These are phyloP conservation scores for Hypholoma sublateritium DNA, from an alignment of 768 basidiomycete genomes.

Conservation along the genomic window DNA sequence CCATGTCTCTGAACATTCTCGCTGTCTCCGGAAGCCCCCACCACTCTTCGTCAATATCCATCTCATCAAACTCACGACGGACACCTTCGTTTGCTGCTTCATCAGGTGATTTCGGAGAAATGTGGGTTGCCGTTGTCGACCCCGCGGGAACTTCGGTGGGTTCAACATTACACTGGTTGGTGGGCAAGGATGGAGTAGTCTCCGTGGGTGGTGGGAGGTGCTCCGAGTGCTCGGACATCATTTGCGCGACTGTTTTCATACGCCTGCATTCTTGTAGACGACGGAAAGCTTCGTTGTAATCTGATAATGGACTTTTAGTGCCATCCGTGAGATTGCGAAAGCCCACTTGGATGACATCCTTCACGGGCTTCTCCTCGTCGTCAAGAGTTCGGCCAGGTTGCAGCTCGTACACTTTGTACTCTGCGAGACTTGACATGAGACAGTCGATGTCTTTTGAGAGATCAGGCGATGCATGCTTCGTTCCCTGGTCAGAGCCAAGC, in stretches of 20 bases:
- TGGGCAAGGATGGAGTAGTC: too few relatives aligned
- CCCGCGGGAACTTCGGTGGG: too few relatives aligned
- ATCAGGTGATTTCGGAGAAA: neutral
- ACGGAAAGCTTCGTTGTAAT: neutral
- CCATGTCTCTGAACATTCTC: neutral
- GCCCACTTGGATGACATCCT: neutral
- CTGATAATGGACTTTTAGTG: neutral
- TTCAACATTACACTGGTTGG: too few relatives aligned
- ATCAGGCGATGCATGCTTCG: slow-evolving; percentile 16
- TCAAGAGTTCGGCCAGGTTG: slow-evolving; percentile 15
- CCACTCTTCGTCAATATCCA: neutral
- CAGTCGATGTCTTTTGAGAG: slow-evolving; percentile 17
- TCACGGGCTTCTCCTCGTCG: slow-evolving; percentile 14
- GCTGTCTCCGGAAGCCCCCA: neutral
- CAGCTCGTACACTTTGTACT: slow-evolving; percentile 20
- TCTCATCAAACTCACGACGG: neutral
- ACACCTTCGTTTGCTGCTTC: neutral
- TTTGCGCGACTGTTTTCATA: neutral
- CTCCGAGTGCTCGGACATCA: neutral
- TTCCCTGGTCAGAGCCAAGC: slow-evolving; percentile 21
- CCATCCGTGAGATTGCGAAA: neutral
- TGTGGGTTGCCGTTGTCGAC: neutral
- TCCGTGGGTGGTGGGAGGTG: too few relatives aligned
- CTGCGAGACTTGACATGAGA: slow-evolving; percentile 23
- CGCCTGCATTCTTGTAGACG: neutral